A percentile compares a stretch with the other conserved stretches of the same genome.
Evolutionary conservation across 768 basidiomycete species (phyloP).

Genomic region (Holtermanniella nyarrowii): DNA sequence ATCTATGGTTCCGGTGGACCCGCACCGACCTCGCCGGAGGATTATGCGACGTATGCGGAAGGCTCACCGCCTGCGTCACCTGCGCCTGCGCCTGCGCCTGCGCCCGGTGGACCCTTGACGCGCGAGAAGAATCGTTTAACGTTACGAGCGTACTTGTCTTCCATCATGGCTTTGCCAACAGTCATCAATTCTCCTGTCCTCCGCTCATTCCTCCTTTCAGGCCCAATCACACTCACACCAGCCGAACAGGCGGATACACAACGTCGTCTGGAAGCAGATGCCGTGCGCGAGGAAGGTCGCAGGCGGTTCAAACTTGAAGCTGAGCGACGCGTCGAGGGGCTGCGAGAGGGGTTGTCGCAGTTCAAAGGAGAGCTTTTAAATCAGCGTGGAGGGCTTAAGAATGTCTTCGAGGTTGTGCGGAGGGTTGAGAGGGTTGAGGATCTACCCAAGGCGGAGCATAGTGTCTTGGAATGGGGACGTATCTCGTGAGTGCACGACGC

Average conservation of each 20-base stretch:
- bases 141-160: constrained; percentile 80
- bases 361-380: constrained; percentile 90
- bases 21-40: neutral
- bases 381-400: constrained; percentile 55
- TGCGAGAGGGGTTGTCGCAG: constrained; percentile 69
- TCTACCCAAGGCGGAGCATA: constrained; percentile 72
- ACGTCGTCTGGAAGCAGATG: constrained; percentile 78
- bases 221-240: constrained; percentile 56
- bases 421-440: constrained; percentile 62
- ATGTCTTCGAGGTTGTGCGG: constrained; percentile 81
- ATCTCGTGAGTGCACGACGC: constrained; percentile 67
- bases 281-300: constrained; percentile 72
- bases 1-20: constrained; percentile 25
- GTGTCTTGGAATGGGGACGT: constrained; percentile 90
- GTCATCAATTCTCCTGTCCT: constrained; percentile 81
- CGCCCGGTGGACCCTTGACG: constrained; percentile 45
- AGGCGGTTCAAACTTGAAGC: constrained; percentile 80
- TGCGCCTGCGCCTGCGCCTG: constrained; percentile 3
- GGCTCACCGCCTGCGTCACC: neutral
- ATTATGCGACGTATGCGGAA: constrained; percentile 1
- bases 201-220: constrained; percentile 69
- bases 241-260: constrained; percentile 71
- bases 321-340: constrained; percentile 68
- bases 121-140: constrained; percentile 94
- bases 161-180: constrained; percentile 57